Conservation (phyloP, 2,329 filamentous ascomycete species). For the Fusarium goolgardi region DNA sequence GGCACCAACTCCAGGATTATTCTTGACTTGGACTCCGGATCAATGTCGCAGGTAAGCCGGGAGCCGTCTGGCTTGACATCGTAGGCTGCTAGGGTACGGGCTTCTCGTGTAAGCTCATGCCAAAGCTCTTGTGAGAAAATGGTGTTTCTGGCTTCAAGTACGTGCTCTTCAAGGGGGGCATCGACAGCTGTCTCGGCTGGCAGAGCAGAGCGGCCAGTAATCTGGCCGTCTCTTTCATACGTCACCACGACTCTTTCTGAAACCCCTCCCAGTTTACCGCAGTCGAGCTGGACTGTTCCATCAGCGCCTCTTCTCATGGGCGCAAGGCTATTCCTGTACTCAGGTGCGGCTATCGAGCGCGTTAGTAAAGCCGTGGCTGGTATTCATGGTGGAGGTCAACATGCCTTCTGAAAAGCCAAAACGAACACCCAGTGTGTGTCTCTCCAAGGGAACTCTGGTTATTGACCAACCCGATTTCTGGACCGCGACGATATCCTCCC, state of each 20-base stretch:
- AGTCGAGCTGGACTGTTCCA: slow-evolving; percentile 80
- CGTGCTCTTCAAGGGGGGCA: slow-evolving; percentile 69
- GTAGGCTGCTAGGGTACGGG: slow-evolving; percentile 76
- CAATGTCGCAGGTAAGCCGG: slow-evolving; percentile 66
- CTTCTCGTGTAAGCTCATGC: slow-evolving; percentile 87
- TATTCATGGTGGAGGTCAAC: slow-evolving; percentile 19
- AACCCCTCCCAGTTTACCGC: slow-evolving; percentile 62
- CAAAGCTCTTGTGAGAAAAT: slow-evolving; percentile 88
- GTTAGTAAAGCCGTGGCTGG: slow-evolving; percentile 44
- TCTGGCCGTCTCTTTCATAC: slow-evolving; percentile 66
- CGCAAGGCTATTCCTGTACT: slow-evolving; percentile 78
- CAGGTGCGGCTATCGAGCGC: slow-evolving; percentile 58
- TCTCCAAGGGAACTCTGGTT: slow-evolving; percentile 78
- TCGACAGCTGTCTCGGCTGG: slow-evolving; percentile 67
- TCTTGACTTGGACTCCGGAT: slow-evolving; percentile 60
- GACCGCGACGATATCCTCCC: slow-evolving; percentile 85
- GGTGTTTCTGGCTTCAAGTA: slow-evolving; percentile 81
- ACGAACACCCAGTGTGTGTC: slow-evolving; percentile 81
- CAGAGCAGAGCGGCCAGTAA: slow-evolving; percentile 67
- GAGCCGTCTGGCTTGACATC: slow-evolving; percentile 73
- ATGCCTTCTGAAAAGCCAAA: slow-evolving; percentile 87
- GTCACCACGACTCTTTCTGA: slow-evolving; percentile 75
- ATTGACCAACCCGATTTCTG: slow-evolving; percentile 89
- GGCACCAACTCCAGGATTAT: slow-evolving; percentile 76
- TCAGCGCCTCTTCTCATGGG: slow-evolving; percentile 79